Base-by-base conservation (phyloP, 352 stramenopile species). In the Phytophthora pinifolia region DNA sequence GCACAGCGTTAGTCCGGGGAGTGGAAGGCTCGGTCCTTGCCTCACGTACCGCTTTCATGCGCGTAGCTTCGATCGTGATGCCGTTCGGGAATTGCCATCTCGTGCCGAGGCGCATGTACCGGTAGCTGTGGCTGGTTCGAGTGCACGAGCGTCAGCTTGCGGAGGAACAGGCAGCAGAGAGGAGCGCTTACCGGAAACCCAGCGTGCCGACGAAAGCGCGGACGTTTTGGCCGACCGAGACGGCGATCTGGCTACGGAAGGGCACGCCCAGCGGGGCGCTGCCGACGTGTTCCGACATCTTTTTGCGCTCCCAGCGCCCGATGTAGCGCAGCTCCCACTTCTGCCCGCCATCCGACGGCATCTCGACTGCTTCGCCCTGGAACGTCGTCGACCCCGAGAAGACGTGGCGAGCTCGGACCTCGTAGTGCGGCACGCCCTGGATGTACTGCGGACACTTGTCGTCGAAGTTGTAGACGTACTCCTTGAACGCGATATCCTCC, bases 391-490 rank as follows among this genome's bases (percentile, higher is more conserved):
- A 91, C 1, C 83, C 83, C 0, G 83, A 92, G 44, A 94, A 88
- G 33, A 94, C 82, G 49, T 94, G 83, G 15, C 83, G 75, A 38
- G 83, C 81, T 22, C 83, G 83, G 20, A 94, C 74, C 49, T 94
- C 81, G 50, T 94, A 92, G 57, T 92, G 81, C 4, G 83, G 81
- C 2, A 94, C 83, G 9, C 83, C 80, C 70, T 89, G 77, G 42
- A 92, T 92, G 54, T 92, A 92, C 68, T 92, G 82, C 49, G 83
- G 83, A 47, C 81, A 92, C 61, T 92, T 88, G 61, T 89, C 83
- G 51, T 94, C 83, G 51, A 94, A 92, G 62, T 92, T 92, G 76
- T 91, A 94, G 22, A 94, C 81, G 61, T 94, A 94, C 53, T 94
- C 83, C 60, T 94, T 94, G 76, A 84, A 94, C 53, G 83, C 82